Evolutionary conservation across 768 basidiomycete species (phyloP), one percentile per base, ranked within the genome.

Genomic region (Leccinum boreale): DNA sequence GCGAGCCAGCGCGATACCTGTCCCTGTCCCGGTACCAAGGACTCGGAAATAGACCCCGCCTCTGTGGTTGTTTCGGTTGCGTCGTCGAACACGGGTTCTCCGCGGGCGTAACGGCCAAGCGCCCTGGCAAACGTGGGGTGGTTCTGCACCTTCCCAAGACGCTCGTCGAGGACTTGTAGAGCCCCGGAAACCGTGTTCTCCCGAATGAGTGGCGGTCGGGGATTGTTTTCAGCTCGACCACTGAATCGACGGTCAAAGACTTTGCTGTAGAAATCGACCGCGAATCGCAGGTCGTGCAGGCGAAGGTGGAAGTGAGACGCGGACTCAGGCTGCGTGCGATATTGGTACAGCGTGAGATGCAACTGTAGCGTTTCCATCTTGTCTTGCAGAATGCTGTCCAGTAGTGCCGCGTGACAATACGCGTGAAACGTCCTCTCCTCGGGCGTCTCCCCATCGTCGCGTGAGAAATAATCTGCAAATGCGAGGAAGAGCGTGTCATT

Each of bases 321-420:
- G 4, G 72, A 63, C 0, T 83, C 81, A 4, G 79, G 74, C 80
- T 86, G 84, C 53, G 73, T 80, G 57, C 90, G 85, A 64, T 85
- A 85, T 50, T 77, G 80, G 67, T 86, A 91, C 28, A 94, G 68
- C 1, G 83, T 84, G 3, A 94, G 75, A 67, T 93, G 89, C 0
- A 87, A 79, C 62, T 88, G 85, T 4, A 95, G 73, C 0, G 89
- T 86, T 57, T 85, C 82, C 12, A 89, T 85, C 68, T 96, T 97
- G 73, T 95, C 94, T 68, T 91, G 86, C n/a, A 94, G 76, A 51
- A 98, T 88, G 73, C 90, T 89, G 69, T 98, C 95, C 45, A 94
- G 78, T 12, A 94, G 71, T 28, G 82, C 80, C 0, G 90, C 89
- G 62, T 89, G 85, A 62, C 89, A 87, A 62, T 89, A 94, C 10